These are phyloP conservation scores for Fragilaria crotonensis DNA, from an alignment of 108 stramenopile species.

Conservation along the genomic window DNA sequence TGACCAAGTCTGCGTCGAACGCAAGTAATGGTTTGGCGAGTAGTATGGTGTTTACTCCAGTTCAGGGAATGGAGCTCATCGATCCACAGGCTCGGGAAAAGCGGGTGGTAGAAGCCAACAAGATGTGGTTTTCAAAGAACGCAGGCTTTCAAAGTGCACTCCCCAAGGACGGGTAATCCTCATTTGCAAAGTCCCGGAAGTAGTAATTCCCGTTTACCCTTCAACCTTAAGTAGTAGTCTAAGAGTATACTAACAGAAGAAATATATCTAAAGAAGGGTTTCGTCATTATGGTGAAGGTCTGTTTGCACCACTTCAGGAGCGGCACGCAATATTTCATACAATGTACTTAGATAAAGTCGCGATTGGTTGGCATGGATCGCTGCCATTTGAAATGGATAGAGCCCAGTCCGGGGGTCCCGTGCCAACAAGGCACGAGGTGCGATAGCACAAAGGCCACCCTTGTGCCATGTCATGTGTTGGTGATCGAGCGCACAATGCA, in stretches of 20 bases:
- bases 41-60: conserved; percentile 80
- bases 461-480: conserved; percentile 27
- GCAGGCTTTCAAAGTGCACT: conserved; percentile 82
- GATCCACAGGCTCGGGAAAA: conserved; percentile 81
- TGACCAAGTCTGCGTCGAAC: conserved; percentile 27
- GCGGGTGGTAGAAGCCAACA: conserved; percentile 64
- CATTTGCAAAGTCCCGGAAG: too few species aligned
- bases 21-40: conserved; percentile 71
- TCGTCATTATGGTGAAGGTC: too few species aligned
- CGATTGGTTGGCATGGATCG: conserved; percentile 16
- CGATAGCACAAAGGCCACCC: conserved; percentile 39
- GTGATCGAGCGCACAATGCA: conserved; percentile 35
- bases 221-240: too few species aligned
- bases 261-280: too few species aligned
- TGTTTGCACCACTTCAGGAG: conserved; percentile 34
- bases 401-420: neutral
- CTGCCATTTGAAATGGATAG: conserved; percentile 42
- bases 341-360: conserved; percentile 32
- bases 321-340: conserved; percentile 41
- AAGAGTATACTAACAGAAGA: too few species aligned
- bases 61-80: conserved; percentile 82
- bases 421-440: neutral
- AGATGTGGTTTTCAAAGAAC: conserved; percentile 83
- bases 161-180: too few species aligned
- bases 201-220: too few species aligned